phyloP scores from a whole-genome alignment of 345 rosid species.

The Aquilaria malaccensis region DNA sequence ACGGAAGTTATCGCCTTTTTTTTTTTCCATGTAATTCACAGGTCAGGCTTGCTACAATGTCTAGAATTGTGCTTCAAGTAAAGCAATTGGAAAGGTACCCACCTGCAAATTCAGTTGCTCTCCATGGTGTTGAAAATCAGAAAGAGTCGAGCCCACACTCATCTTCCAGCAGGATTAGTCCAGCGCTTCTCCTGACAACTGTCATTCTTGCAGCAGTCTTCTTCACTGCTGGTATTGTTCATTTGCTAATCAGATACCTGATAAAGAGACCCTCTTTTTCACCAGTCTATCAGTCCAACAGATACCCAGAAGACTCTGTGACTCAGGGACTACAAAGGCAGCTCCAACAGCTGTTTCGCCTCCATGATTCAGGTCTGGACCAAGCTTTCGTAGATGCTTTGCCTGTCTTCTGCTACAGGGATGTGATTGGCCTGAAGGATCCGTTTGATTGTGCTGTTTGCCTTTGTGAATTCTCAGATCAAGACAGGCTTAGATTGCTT shows the following conservation, averaged over 20 bases:
- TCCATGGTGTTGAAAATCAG: conserved; percentile 12
- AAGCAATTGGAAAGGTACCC: conserved; percentile 16
- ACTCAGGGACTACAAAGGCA: conserved; percentile 49
- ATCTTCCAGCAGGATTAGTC: conserved; percentile 34
- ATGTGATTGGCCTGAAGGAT: conserved; percentile 54
- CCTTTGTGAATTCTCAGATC: conserved; percentile 48
- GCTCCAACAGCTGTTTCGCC: conserved; percentile 63
- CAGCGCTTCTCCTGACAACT: conserved; percentile 41
- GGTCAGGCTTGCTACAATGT: conserved; percentile 21
- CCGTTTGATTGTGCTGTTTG: conserved; percentile 81
- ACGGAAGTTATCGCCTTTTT: conserved; percentile 1
- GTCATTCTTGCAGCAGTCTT: conserved; percentile 42
- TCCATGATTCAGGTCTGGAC: conserved; percentile 71
- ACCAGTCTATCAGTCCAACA: conserved; percentile 33
- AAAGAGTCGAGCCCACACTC: conserved; percentile 25
- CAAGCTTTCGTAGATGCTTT: conserved; percentile 58
- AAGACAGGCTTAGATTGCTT: conserved; percentile 57
- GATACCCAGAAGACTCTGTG: conserved; percentile 33
- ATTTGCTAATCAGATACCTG: conserved; percentile 49
- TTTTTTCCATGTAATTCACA: conserved; percentile 3
- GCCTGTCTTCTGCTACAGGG: conserved; percentile 59
- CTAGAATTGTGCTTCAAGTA: conserved; percentile 17
- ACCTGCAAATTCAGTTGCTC: conserved; percentile 19
- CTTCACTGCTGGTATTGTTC: conserved; percentile 52
- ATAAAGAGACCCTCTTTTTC: conserved; percentile 33